phyloP scores from a whole-genome alignment of 371 early-diverging fungal genomes.

The Globomyces sp. region DNA sequence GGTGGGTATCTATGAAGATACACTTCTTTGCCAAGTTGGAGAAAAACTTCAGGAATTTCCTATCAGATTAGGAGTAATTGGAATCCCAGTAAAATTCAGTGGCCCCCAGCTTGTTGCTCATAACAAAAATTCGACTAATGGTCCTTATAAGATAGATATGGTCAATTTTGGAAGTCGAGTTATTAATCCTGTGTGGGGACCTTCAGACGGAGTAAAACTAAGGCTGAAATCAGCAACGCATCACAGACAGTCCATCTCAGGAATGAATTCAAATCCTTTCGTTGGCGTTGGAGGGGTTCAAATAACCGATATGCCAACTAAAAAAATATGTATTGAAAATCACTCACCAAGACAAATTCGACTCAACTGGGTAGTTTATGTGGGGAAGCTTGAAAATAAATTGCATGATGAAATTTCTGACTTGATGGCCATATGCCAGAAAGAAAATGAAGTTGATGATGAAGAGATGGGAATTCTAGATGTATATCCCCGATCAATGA shows the following conservation, averaged over 20 bases:
- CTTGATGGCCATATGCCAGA: conserved; percentile 14
- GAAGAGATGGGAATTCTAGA: conserved; percentile 23
- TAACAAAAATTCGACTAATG: conserved; percentile 1
- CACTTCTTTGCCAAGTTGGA: conserved; percentile 36
- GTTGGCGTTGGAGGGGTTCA: neutral
- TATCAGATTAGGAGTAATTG: conserved; percentile 40
- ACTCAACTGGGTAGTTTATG: conserved; percentile 37
- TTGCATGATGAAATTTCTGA: neutral
- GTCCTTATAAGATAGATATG: conserved; percentile 23
- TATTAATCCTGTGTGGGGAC: conserved; percentile 26
- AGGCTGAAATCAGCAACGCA: conserved; percentile 1
- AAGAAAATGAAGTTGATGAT: conserved; percentile 16
- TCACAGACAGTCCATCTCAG: neutral
- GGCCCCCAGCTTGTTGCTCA: conserved; percentile 43
- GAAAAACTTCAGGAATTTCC: conserved; percentile 32
- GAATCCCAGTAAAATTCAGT: conserved; percentile 41
- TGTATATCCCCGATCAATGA: conserved; percentile 18
- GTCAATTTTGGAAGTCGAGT: conserved; percentile 47
- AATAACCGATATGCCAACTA: conserved; percentile 14
- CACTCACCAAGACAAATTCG: conserved; percentile 43
- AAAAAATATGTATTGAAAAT: conserved; percentile 40
- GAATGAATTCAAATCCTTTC: no score
- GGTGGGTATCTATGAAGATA: conserved; percentile 43
- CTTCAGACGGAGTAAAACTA: conserved; percentile 20
- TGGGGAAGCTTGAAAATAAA: conserved; percentile 20